A percentile compares a stretch with the other conserved stretches of the same genome.
These are phyloP conservation scores for Candida xiaguanensis DNA, from an alignment of 805 yeast species.

Conservation along the genomic window DNA sequence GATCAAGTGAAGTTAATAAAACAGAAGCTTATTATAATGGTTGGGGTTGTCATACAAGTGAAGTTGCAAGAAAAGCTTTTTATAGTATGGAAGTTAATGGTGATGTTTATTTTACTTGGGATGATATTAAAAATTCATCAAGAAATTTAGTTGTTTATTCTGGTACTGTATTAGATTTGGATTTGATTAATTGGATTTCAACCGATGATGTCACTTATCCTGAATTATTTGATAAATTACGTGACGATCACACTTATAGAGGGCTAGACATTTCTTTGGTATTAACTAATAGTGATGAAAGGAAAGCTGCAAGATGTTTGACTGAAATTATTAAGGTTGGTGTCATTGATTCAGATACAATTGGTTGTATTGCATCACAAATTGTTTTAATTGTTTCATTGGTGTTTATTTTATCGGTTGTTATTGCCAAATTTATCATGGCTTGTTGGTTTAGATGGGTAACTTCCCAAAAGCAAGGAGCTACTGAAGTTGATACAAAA, in stretches of 20 bases:
- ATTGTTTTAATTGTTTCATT: conserved; percentile 79
- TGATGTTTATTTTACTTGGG: conserved; percentile 88
- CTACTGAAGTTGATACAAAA: conserved; percentile 54
- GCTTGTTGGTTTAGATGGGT: conserved; percentile 91
- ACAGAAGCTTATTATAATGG: conserved; percentile 69
- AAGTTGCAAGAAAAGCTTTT: conserved; percentile 63
- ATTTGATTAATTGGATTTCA: conserved; percentile 71
- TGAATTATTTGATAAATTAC: conserved; percentile 59
- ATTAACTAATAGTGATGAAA: conserved; percentile 60
- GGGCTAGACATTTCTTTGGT: conserved; percentile 84
- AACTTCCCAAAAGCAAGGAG: conserved; percentile 73
- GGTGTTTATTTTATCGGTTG: conserved; percentile 80
- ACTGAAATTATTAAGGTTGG: conserved; percentile 88
- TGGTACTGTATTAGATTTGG: conserved; percentile 83
- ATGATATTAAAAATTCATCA: conserved; percentile 63
- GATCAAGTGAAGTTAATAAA: conserved; percentile 63
- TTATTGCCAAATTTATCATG: conserved; percentile 68
- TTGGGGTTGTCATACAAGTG: conserved; percentile 87
- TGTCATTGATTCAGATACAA: conserved; percentile 77
- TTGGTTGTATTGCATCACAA: conserved; percentile 91
- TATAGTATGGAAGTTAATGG: conserved; percentile 59
- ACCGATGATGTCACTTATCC: conserved; percentile 71
- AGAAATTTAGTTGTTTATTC: conserved; percentile 84
- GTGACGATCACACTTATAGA: conserved; percentile 47
- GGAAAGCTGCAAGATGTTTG: conserved; percentile 75